Evolutionary conservation across 2,329 filamentous ascomycete genomes (phyloP), one percentile per base, ranked within the genome.

Genomic region (Penicillium sp.): DNA sequence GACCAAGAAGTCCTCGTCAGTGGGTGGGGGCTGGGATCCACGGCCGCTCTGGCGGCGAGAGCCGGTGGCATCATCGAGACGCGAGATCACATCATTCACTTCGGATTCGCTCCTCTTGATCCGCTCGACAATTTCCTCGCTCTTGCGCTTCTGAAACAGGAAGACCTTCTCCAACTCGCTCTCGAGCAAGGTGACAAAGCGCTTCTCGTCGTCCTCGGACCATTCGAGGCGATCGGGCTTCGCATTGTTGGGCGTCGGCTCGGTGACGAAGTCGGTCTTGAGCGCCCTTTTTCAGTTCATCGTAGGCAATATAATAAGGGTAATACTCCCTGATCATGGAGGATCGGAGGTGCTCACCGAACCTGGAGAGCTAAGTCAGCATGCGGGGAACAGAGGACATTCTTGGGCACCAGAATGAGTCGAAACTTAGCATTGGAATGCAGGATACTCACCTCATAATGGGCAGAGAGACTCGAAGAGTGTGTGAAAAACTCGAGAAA

Each of bases 231-330:
- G 79, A 57, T 74, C 75, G n/a, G 75, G 74, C 52, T 76, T 75
- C 49, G 73, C 68, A 58, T 75, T 79, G 38, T 75, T 67, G 42
- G 70, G 73, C 54, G 70, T 78, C 39, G 73, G 80, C 51, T 73
- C 71, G 53, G 71, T 76, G 54, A 85, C 83, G 61, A 81, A 88
- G 54, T 86, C 83, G 54, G 83, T 85, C 76, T 93, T 94, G 57
- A 99, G 85, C 61, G 90, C 86, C 86, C 62, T 83, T 81, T 78
- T 99, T 99, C 45, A 99, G 83, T 60, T 87, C 89, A 72, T 96
- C 92, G 77, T 99, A 99, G 76, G 90, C 88, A 76, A 99, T 96
- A 78, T 99, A 99, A 79, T 96, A 90, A 86, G 92, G 96, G 73
- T 92, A 87, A 78, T 95, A 99, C 77, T 97, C 92, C 79, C 89